Conservation (phyloP, 2,329 filamentous ascomycete genomes). For the Hypoxylon sp. region DNA sequence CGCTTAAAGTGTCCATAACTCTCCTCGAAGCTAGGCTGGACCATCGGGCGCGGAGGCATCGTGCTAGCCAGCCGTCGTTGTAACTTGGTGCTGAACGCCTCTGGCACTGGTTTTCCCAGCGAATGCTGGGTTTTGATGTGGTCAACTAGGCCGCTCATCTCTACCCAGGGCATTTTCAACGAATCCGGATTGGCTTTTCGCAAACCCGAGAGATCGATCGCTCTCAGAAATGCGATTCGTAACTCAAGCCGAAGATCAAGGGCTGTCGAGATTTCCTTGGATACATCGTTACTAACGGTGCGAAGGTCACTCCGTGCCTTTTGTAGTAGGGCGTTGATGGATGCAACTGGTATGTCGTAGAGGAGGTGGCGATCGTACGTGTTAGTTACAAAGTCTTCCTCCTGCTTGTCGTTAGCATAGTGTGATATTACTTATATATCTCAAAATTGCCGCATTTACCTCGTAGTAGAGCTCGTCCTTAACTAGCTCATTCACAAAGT, state of each 20-base stretch:
- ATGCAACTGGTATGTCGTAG: slow-evolving; percentile 68
- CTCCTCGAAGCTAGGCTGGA: slow-evolving; percentile 79
- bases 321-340: slow-evolving; percentile 68
- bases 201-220: slow-evolving; percentile 63
- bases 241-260: slow-evolving; percentile 76
- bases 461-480: slow-evolving; percentile 92
- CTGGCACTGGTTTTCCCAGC: slow-evolving; percentile 74
- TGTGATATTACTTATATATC: not conserved
- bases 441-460: slow-evolving; percentile 60
- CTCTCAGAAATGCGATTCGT: slow-evolving; percentile 72
- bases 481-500: slow-evolving; percentile 81
- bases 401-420: slow-evolving; percentile 62
- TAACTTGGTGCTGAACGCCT: slow-evolving; percentile 90
- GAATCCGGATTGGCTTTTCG: slow-evolving; percentile 59
- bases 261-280: slow-evolving; percentile 62
- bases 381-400: slow-evolving; percentile 96
- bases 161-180: slow-evolving; percentile 65
- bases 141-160: slow-evolving; percentile 65
- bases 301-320: slow-evolving; percentile 56
- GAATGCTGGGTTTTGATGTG: slow-evolving; percentile 70
- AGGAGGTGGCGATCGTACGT: slow-evolving; percentile 87
- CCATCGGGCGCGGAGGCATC: slow-evolving; percentile 91
- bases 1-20: slow-evolving; percentile 77
- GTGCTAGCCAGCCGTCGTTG: slow-evolving; percentile 94
- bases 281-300: slow-evolving; percentile 45